Base-by-base conservation (phyloP, 306 rosid genomes). In the Quercus ilex region DNA sequence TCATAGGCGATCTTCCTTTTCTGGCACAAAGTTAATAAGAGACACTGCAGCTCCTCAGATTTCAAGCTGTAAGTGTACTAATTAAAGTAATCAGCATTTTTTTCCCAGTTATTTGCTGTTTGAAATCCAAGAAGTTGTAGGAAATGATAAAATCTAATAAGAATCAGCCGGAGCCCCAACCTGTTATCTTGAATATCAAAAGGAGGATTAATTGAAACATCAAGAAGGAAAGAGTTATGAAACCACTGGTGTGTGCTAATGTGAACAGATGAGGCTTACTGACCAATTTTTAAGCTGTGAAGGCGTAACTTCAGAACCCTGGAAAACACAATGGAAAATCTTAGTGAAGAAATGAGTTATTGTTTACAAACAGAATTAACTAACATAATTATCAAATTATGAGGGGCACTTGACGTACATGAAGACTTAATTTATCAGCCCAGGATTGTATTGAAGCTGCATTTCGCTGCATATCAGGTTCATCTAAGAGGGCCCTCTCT, bases 381-480 rank as follows among this genome's bases (percentile, higher is more conserved):
- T 74, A 28, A 13, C 18, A 46, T 17, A 30, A 9, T 74, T 18
- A 81, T 53, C 15, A 43, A 76, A 67, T 41, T 75, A 52, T 31
- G 74, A 73, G 81, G 71, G 25, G 74, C 85, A 62, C 74, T 74
- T 68, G 35, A 86, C 99, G 31, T 90, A 95, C 98, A 82, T 91
- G 85, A 78, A 4, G 17, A 82, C 93, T 85, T 82, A 95, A 84
- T 92, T 87, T 87, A 73, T 90, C 97, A 25, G 98, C 97, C 98
- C 97, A 95, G 25, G 86, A 79, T 78, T 87, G 94, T 77, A 95
- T 85, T 31, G 73, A 86, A 80, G 89, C 79, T 64, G 97, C 85
- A 80, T 91, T 89, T 68, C 99, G 86, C 77, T 95, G 99, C 98
- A 95, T 92, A 67, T 92, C 99, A 78, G 98, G 99, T 88, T 93